Percentiles rank a stretch among this genome's conserved stretches.
Evolutionary conservation across 2,329 filamentous ascomycete genomes (phyloP).

Genomic region (Zymoseptoria crescenta): DNA sequence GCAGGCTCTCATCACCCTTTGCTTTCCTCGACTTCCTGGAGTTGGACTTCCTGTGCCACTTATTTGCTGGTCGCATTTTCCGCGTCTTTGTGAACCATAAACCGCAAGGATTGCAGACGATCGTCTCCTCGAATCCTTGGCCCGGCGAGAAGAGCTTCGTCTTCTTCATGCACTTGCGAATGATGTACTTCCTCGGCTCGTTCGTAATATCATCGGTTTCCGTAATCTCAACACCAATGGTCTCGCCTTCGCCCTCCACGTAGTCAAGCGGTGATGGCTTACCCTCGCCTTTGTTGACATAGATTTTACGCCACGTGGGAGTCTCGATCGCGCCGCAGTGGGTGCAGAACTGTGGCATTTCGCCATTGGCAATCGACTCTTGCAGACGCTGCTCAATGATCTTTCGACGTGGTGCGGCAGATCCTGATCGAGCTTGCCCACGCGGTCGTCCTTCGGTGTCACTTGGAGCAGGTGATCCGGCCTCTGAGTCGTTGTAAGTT

Average conservation of each 20-base stretch:
- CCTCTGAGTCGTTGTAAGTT: conserved; percentile 24
- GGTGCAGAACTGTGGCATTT: conserved; percentile 79
- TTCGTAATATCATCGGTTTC: conserved; percentile 53
- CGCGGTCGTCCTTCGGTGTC: conserved; percentile 25
- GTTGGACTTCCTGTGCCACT: conserved; percentile 55
- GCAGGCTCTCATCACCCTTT: conserved; percentile 13
- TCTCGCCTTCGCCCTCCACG: conserved; percentile 62
- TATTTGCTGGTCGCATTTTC: conserved; percentile 70
- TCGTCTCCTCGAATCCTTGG: conserved; percentile 56
- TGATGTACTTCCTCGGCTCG: conserved; percentile 58
- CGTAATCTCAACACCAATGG: conserved; percentile 65
- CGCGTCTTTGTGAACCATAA: conserved; percentile 90
- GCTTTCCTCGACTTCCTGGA: conserved; percentile 23
- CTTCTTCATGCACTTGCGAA: conserved; percentile 70
- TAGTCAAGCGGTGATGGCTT: conserved; percentile 62
- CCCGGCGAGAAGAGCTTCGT: conserved; percentile 23
- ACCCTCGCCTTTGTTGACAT: conserved; percentile 66
- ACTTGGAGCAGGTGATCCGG: conserved; percentile 30
- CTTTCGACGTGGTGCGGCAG: conserved; percentile 59
- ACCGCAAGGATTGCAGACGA: conserved; percentile 91
- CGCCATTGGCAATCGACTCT: conserved; percentile 61
- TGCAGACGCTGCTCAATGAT: conserved; percentile 50
- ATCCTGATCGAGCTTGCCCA: conserved; percentile 31
- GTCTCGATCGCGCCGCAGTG: conserved; percentile 96
- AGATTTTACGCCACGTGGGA: conserved; percentile 91